phyloP scores from a whole-genome alignment of 225 moss, liverwort and hornwort genomes.

The Sphagnum contortum region DNA sequence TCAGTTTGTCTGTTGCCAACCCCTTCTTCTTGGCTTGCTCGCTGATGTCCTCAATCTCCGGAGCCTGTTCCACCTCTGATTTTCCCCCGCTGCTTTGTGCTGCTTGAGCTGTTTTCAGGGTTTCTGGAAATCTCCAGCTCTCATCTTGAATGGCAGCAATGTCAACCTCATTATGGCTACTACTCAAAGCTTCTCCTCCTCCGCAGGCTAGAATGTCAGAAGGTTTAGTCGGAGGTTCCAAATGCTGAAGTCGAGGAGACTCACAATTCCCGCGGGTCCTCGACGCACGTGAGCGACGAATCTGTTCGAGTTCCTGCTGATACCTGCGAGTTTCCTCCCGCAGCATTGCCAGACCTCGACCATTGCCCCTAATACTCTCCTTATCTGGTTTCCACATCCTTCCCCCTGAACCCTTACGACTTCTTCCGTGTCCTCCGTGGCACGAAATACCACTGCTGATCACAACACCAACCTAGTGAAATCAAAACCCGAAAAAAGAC shows the following conservation, averaged over 20 bases:
- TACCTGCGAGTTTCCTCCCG: slow-evolving; percentile 56
- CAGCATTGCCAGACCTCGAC: slow-evolving; percentile 44
- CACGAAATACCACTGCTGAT: too few relatives aligned
- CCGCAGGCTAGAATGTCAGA: neutral
- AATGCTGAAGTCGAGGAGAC: slow-evolving; percentile 9
- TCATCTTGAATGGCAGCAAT: slow-evolving; percentile 8
- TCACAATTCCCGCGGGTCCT: slow-evolving; percentile 11
- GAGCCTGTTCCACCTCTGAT: slow-evolving; percentile 7
- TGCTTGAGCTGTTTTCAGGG: slow-evolving; percentile 14
- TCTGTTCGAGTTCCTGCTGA: slow-evolving; percentile 36
- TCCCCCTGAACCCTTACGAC: slow-evolving; percentile 13
- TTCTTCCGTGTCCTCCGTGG: neutral
- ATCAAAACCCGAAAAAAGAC: too few relatives aligned
- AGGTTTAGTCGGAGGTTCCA: slow-evolving; percentile 1
- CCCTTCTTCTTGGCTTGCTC: too few relatives aligned
- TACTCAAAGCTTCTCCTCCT: neutral
- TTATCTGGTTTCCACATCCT: slow-evolving; percentile 17
- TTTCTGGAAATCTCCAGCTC: slow-evolving; percentile 25
- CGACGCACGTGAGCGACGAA: slow-evolving; percentile 24
- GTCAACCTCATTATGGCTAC: too few relatives aligned
- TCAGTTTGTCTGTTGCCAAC: slow-evolving; percentile 17
- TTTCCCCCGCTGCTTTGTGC: slow-evolving; percentile 26
- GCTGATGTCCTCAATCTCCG: neutral
- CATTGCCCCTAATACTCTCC: slow-evolving; percentile 5
- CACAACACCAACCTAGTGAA: too few relatives aligned